Base-by-base conservation (phyloP, 2,329 filamentous ascomycete species). In the Fusarium sambucinum region DNA sequence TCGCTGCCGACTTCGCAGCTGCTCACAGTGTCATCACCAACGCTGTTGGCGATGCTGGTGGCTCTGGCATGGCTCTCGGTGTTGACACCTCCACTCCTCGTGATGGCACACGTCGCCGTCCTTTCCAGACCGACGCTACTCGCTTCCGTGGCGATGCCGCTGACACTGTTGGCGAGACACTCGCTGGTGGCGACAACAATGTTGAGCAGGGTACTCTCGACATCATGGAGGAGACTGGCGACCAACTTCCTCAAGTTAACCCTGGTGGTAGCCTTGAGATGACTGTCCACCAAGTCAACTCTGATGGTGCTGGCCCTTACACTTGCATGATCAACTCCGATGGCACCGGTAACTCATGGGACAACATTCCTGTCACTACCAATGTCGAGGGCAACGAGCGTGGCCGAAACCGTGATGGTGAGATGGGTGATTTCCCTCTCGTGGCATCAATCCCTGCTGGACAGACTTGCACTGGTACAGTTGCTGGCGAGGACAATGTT, bases 281-380 rank as follows among this genome's bases (percentile, higher is more conserved):
- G 85, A 90, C 87, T 10, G 79, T 90, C 11, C 70, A 73, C 37
- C 70, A 73, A 29, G 70, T 73, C 47, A 73, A 73, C 53, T 66
- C 65, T 33, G 70, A 73, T 2, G 70, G 70, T 4, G 70, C 70
- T 3, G 70, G 89, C 13, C 88, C 88, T 3, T 90, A 89, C 78
- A 85, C 80, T 9, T 90, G 88, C 80, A 87, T 87, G 82, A 88
- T 90, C 75, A 89, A 89, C 73, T 77, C 81, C 56, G 87, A 88
- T 59, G 89, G 81, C 57, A 88, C 87, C 11, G 59, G 59, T 14
- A 32, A 30, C 3, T 42, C 59, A 1, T 62, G 59, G 59, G 57
- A 62, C 0, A 33, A 62, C 5, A 62, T 62, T 1, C 19, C 21
- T 0, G 59, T 62, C 3, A 62, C 59, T 1, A 55, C 47, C 3